Evolutionary conservation across 163 green algal genomes (phyloP), one percentile per base, ranked within the genome.

Genomic region (Chlorella variabilis): DNA sequence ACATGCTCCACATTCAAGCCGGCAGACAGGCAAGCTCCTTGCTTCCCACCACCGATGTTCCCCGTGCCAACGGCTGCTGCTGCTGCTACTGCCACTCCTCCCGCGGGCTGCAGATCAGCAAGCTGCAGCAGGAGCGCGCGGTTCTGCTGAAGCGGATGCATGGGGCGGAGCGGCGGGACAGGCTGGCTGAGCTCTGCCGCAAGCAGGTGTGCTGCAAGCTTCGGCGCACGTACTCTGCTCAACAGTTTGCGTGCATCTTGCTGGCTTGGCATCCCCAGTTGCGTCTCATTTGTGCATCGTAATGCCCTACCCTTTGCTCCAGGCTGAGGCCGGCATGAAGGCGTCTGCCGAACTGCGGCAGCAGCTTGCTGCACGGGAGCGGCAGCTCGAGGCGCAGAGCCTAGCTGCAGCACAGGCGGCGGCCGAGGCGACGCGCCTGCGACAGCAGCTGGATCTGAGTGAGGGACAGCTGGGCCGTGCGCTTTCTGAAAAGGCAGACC

Each of bases 331-430:
- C 27, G 54, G 41, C 27, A 15, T n/a, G 29, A 51, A 41, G 18
- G 63, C 63, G 5, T 34, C 42, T 15, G 34, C 48, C 0, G 54
- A 77, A 42, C 36, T 65, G 45, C 79, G 54, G 48, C 71, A 71
- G 34, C 67, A 80, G 62, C 65, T 85, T 36, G 73, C 49, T 25
- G 79, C 41, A 2, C 27, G 34, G n/a, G 36, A 73, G 34, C 67
- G 21, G 62, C 71, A 77, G 79, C 79, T 85, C 62, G 49, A 78
- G 63, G n/a, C 31, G 15, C 79, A 80, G 49, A 69, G 79, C 79
- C 39, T 85, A 25, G 54, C 51, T 4, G 79, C 71, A 3, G 51
- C 75, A 33, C 33, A 36, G 23, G 33, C 62, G 3, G 33, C 61
- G 29, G 61, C 62, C 11, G 75, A 74, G 34, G 51, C 71, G 6